Conservation (phyloP, 179 eudicot genomes). For the Silene noctiflora region DNA sequence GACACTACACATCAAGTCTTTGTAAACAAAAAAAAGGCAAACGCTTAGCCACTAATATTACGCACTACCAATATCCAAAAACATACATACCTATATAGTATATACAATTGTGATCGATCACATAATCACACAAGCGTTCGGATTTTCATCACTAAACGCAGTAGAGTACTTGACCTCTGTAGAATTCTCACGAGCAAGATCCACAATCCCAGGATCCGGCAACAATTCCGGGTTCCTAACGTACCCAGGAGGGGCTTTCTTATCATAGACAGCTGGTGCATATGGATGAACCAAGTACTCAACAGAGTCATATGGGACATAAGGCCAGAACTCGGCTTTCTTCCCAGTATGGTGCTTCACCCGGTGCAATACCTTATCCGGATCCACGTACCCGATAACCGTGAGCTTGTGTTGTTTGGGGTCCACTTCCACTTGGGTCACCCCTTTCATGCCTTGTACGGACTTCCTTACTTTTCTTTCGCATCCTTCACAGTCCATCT, state of each 20-base stretch:
- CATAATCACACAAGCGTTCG: slow-evolving; percentile 53
- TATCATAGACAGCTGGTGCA: slow-evolving; percentile 50
- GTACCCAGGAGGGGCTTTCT: slow-evolving; percentile 52
- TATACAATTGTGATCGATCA: slow-evolving; percentile 16
- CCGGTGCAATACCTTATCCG: slow-evolving; percentile 42
- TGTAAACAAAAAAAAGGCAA: background rate
- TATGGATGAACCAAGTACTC: slow-evolving; percentile 48
- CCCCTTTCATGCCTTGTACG: slow-evolving; percentile 58
- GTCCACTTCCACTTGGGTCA: slow-evolving; percentile 37
- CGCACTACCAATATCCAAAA: background rate
- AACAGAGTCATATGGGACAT: slow-evolving; percentile 50
- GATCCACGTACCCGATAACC: slow-evolving; percentile 45
- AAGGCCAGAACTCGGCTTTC: slow-evolving; percentile 51
- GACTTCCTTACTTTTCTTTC: slow-evolving; percentile 44
- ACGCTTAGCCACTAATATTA: too few species aligned
- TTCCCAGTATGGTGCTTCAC: slow-evolving; percentile 47
- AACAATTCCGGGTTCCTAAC: slow-evolving; percentile 41
- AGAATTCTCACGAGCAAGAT: slow-evolving; percentile 37
- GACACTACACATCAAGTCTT: too few species aligned
- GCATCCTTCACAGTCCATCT: slow-evolving; percentile 60
- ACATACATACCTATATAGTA: too few species aligned
- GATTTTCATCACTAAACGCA: slow-evolving; percentile 60
- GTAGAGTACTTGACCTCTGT: slow-evolving; percentile 46
- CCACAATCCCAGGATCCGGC: slow-evolving; percentile 24
- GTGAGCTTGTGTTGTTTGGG: slow-evolving; percentile 44